These are phyloP conservation scores for Arthrobotrys megalospora DNA, from an alignment of 2,329 filamentous ascomycete species.

Conservation along the genomic window DNA sequence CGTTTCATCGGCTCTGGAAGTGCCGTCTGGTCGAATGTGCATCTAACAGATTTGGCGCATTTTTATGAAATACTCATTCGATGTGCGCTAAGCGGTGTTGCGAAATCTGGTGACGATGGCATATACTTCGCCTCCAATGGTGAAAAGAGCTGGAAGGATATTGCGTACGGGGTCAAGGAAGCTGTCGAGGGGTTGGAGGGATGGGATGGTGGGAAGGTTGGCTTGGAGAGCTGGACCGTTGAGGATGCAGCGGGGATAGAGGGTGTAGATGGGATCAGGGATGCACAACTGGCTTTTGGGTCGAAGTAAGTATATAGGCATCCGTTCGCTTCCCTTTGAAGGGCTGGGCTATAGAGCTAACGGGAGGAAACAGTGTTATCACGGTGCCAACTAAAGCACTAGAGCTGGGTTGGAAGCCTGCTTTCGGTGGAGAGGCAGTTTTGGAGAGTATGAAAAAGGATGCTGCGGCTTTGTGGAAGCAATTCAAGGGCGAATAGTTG, in stretches of 20 bases:
- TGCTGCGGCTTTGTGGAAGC: conserved; percentile 25
- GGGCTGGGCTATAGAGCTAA: background rate
- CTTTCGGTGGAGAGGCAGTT: conserved; percentile 37
- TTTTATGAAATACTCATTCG: conserved; percentile 47
- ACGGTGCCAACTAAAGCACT: conserved; percentile 35
- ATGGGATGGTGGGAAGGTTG: conserved; percentile 39
- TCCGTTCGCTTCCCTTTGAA: too few relatives aligned
- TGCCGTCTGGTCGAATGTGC: conserved; percentile 49
- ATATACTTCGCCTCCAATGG: conserved; percentile 55
- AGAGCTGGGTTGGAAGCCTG: conserved; percentile 45
- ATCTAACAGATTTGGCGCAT: conserved; percentile 43
- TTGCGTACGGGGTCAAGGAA: conserved; percentile 39
- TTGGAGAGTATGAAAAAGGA: conserved; percentile 48
- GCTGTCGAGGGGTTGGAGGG: conserved; percentile 38
- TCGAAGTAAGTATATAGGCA: conserved; percentile 32
- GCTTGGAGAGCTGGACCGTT: conserved; percentile 33
- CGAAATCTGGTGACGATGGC: conserved; percentile 32
- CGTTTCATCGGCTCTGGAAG: conserved; percentile 39
- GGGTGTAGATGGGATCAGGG: conserved; percentile 24
- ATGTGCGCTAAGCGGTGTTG: conserved; percentile 40
- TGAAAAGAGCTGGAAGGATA: conserved; percentile 44
- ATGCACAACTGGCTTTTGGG: conserved; percentile 45
- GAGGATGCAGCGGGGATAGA: conserved; percentile 36
- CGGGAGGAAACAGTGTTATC: conserved; percentile 25
- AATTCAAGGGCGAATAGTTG: conserved; percentile 3